Base-by-base conservation (phyloP, 179 eudicot genomes). In the Camellia oleifera region DNA sequence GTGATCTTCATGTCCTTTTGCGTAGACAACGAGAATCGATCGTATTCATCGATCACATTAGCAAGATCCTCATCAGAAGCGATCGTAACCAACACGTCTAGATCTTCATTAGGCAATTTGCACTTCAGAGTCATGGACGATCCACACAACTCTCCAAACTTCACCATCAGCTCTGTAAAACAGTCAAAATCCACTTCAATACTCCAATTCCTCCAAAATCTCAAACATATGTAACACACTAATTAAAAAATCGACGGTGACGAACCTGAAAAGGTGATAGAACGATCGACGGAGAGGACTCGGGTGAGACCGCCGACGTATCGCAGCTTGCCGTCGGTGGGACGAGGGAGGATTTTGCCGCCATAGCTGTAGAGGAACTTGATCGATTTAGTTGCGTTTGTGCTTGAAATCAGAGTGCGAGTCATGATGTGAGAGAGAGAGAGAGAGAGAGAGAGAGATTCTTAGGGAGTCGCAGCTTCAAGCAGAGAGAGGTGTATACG, bases 281-380 rank as follows among this genome's bases (percentile, higher is more conserved):
- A 86, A 50, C 92, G 94, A 70, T 82, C 80, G 23, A 93, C 89
- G 74, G 96, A 81, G 74, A 93, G 85, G 76, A 93, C 88, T 71
- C 97, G 86, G 75, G 96, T 93, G 71, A 63, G 81, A n/a, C 97
- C 97, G 40, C 96, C 94, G 78, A 80, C 78, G 86, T 92, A 93
- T 1, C 92, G 90, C 66, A 93, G 97, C 74, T 72, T 82, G 77
- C 88, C 90, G 74, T 92, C 94, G 58, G 85, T 72, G 7, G 81
- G 93, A 18, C 97, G 92, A 63, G 96, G 97, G 56, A 90, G 78
- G 70, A 93, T 90, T 77, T 79, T 88, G 11, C 97, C 97, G 72
- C 92, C 90, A 77, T 93, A 93, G 66, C 96, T 92, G 78, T 87
- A 92, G 53, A 93, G 90, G 69, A 93, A 86, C 74, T 93, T 93